Base-by-base conservation (phyloP, 2,329 filamentous ascomycete genomes). In the Byssothecium circinans region DNA sequence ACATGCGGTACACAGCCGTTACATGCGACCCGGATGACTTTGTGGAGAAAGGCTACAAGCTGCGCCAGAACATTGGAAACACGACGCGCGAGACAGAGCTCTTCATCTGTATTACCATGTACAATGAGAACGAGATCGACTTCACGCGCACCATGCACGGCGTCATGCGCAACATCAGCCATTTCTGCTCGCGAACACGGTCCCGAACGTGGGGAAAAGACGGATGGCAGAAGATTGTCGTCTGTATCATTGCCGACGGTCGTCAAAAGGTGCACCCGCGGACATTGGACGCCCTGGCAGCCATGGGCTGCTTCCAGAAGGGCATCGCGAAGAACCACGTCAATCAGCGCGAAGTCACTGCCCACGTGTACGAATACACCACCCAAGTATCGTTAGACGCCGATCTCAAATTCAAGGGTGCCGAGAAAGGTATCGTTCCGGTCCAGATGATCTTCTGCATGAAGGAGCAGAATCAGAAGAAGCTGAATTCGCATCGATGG, bases 131-230 rank as follows among this genome's bases (percentile, higher is more conserved):
- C 72, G 94, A 97, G 68, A 89, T 96, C 61, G 84, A 91, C 66
- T 99, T 99, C 62, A 96, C 94, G 6, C 84, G 94, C 38, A 99
- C 94, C 1, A 97, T 99, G 92, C 90, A 97, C 70, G 94, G 92
- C 45, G 89, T 99, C 47, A 95, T 99, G 89, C 91, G 95, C 71
- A 99, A 99, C 69, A 92, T 99, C 62, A 85, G 89, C 12, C 94
- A 97, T 70, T 96, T 99, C 73, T 99, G 94, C 77, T 90, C 87
- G 17, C 86, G 94, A 43, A 88, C 86, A 45, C 92, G 94, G 70
- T 96, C 91, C 5, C 84, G 94, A 49, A 97, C 91, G 0, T 99
- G 94, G 94, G 95, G 94, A 32, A 95, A 96, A 60, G 84, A 89
- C 43, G 94, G 94, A 4, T 99, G 94, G 94, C 90, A 99, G 74